Evolutionary conservation across 106 monocot species (phyloP).

Genomic region (Allium fistulosum): DNA sequence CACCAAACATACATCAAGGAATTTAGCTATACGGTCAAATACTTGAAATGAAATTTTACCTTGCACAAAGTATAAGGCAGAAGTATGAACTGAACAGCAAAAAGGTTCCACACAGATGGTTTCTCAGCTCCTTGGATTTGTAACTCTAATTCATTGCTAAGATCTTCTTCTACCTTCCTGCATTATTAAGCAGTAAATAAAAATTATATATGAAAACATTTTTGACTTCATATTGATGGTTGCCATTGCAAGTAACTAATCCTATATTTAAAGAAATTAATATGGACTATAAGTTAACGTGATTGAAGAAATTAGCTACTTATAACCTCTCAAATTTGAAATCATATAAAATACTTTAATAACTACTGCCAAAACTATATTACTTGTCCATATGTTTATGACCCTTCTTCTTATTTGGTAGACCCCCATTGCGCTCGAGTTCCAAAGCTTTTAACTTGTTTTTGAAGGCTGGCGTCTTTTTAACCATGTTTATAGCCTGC

Average conservation of each 20-base stretch:
- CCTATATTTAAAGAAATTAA: too few relatives aligned
- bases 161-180: constrained; percentile 79
- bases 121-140: constrained; percentile 90
- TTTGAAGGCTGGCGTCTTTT: constrained; percentile 93
- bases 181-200: constrained; percentile 9
- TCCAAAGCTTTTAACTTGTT: constrained; percentile 83
- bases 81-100: constrained; percentile 72
- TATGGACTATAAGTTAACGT: too few relatives aligned
- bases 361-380: constrained; percentile 3
- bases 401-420: constrained; percentile 79
- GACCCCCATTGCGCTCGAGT: constrained; percentile 73
- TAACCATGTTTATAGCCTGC: constrained; percentile 90
- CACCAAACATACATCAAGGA: not conserved
- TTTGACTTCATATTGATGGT: not conserved
- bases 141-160: constrained; percentile 83
- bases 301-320: too few relatives aligned
- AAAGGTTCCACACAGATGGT: constrained; percentile 82
- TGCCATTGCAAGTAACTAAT: not conserved
- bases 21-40: too few relatives aligned
- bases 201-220: not conserved
- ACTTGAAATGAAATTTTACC: constrained; percentile 22
- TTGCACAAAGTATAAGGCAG: constrained; percentile 83
- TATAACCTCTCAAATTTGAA: not conserved
- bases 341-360: not conserved
- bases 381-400: constrained; percentile 84